Percentiles rank a stretch among this genome's conserved stretches.
Evolutionary conservation across 257 asterid species (phyloP).

Genomic region (Nicotiana knightiana): DNA sequence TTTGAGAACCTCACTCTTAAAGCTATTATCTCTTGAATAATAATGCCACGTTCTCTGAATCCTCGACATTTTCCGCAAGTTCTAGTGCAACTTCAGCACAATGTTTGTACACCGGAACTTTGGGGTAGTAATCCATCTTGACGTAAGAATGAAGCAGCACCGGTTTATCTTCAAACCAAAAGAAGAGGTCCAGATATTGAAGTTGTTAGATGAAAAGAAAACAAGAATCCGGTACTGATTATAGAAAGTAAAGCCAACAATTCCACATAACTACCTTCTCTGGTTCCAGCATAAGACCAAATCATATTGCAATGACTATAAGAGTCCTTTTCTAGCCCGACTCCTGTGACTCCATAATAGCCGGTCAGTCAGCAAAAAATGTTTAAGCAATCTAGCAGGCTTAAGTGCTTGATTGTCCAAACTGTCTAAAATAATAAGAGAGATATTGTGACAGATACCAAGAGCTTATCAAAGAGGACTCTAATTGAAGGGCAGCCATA

Average conservation of each 20-base stretch:
- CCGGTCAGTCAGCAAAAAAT: background rate
- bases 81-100: background rate
- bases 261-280: background rate
- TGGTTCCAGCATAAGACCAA: background rate
- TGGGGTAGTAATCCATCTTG: background rate
- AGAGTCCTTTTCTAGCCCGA: background rate
- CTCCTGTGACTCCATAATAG: background rate
- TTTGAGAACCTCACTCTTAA: conserved; percentile 60
- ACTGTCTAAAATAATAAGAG: too few relatives aligned
- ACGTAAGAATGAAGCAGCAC: background rate
- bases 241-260: background rate
- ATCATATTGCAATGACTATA: background rate
- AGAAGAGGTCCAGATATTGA: background rate
- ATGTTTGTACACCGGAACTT: background rate
- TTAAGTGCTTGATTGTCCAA: too few relatives aligned
- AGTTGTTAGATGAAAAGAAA: background rate
- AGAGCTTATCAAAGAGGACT: background rate
- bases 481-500: background rate
- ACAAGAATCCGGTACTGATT: background rate
- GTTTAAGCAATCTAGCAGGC: background rate
- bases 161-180: background rate
- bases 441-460: background rate
- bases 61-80: background rate
- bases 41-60: background rate
- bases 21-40: conserved; percentile 21